These are phyloP conservation scores for Neurospora discreta DNA, from an alignment of 495 filamentous ascomycete genomes.

Conservation along the genomic window DNA sequence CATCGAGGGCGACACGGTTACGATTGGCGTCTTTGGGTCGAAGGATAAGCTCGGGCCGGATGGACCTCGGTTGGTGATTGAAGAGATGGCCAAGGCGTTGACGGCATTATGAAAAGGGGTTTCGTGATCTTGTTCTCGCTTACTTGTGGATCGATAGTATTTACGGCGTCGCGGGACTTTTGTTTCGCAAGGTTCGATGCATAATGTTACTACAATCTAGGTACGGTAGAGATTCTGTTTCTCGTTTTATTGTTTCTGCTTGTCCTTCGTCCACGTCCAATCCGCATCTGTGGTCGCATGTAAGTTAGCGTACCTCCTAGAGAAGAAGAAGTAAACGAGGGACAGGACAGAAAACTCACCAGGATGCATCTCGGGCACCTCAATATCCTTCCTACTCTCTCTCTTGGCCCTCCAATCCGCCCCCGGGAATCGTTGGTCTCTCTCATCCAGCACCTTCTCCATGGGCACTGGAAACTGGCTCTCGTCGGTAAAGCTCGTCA, in stretches of 20 bases:
- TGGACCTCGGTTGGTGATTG: neutral
- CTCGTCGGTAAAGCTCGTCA: conserved; percentile 58
- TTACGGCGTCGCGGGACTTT: neutral
- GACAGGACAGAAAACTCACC: conserved; percentile 15
- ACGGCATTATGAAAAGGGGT: neutral
- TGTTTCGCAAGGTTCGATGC: neutral
- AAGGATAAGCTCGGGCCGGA: conserved; percentile 1
- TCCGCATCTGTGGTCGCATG: conserved; percentile 7
- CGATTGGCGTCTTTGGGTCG: conserved; percentile 43
- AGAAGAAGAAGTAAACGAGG: neutral
- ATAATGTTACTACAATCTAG: neutral
- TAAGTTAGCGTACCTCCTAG: neutral
- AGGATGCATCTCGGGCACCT: conserved; percentile 47
- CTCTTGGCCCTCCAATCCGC: conserved; percentile 49
- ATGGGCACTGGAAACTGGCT: conserved; percentile 49
- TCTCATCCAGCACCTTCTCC: conserved; percentile 46
- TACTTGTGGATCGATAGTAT: neutral
- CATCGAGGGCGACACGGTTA: conserved; percentile 31
- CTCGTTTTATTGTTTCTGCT: neutral
- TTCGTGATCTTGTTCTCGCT: neutral
- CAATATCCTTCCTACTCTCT: conserved; percentile 50
- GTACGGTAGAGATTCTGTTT: neutral
- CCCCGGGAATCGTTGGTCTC: conserved; percentile 53
- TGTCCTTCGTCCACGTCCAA: conserved; percentile 8
- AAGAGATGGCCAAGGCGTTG: neutral